These are phyloP conservation scores for Paracoccidioides lutzii DNA, from an alignment of 2,329 filamentous ascomycete genomes.

Conservation along the genomic window DNA sequence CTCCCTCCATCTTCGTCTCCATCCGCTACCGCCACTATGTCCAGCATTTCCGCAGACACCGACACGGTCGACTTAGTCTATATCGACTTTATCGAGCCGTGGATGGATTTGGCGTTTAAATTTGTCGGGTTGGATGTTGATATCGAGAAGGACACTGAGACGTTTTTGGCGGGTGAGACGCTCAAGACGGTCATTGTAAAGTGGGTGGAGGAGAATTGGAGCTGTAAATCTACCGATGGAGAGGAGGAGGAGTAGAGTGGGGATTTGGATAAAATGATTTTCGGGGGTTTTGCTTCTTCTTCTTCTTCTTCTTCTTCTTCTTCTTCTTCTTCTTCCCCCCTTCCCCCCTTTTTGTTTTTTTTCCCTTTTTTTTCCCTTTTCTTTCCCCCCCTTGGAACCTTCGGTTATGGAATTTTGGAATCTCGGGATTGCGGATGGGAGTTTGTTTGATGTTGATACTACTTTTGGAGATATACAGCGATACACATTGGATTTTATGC, in stretches of 20 bases:
- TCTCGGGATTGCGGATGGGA: too few species aligned
- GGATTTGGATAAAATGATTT: too few species aligned
- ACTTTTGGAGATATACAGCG: too few species aligned
- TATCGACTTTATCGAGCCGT: slow-evolving; percentile 78
- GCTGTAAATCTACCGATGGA: slow-evolving; percentile 14
- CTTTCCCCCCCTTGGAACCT: too few species aligned
- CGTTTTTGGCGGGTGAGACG: slow-evolving; percentile 41
- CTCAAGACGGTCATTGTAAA: slow-evolving; percentile 46
- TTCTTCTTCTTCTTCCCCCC: not conserved
- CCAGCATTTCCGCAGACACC: slow-evolving; percentile 41
- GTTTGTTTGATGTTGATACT: too few species aligned
- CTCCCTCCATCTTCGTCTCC: slow-evolving; percentile 58
- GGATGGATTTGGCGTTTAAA: slow-evolving; percentile 62
- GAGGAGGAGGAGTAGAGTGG: not conserved
- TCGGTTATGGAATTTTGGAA: too few species aligned
- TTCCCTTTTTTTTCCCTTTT: too few species aligned
- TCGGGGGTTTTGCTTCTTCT: not conserved
- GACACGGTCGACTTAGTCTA: slow-evolving; percentile 69
- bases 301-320: not conserved
- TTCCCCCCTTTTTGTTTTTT: too few species aligned
- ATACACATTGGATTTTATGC: too few species aligned
- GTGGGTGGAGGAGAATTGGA: slow-evolving; percentile 48
- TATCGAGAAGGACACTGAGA: slow-evolving; percentile 36
- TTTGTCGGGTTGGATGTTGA: slow-evolving; percentile 41
- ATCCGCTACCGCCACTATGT: slow-evolving; percentile 28